Evolutionary conservation across 345 rosid genomes (phyloP), one percentile per base, ranked within the genome.

Genomic region (Cochlearia excelsa): DNA sequence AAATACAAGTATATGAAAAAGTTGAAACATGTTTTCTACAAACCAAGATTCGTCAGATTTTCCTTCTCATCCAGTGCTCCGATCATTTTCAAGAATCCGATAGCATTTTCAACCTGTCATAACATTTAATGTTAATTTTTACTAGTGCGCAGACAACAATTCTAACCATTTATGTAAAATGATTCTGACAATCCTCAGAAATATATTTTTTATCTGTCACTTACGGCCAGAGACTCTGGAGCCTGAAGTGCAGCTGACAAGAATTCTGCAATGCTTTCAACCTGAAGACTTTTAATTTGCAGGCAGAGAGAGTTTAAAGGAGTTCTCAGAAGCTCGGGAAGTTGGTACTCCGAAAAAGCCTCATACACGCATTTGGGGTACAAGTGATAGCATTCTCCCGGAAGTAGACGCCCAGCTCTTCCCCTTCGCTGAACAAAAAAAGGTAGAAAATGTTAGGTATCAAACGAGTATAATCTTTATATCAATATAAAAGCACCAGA

Each of bases 291-390:
- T 78, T 93, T 93, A 65, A 93, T 93, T 84, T 89, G 99, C 90
- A 93, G 75, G 82, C 99, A 93, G 58, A 93, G 99, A 72, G 99
- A 93, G 75, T 93, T 89, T 67, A 93, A 74, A 38, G 99, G 99
- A 80, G 97, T 93, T 75, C 99, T 82, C 82, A 93, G 67, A 73
- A 93, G 97, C 63, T 93, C 99, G 6, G 97, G 99, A 74, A 93
- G 97, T 77, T 93, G 97, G 81, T 89, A 89, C 61, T 93, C 96
- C 33, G 96, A 76, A 76, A 93, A 93, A 63, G 99, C 96, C 42
- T 87, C 97, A 75, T 85, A 93, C 53, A 87, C 90, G 51, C 96
- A 87, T 69, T 75, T 77, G 16, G 99, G 99, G 60, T 93, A 93
- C 1, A 93, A 74, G 70, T 93, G 99, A 74, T 87, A 93, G 69